These are phyloP conservation scores for Kazachstania africana DNA, from an alignment of 805 yeast species.

Conservation along the genomic window DNA sequence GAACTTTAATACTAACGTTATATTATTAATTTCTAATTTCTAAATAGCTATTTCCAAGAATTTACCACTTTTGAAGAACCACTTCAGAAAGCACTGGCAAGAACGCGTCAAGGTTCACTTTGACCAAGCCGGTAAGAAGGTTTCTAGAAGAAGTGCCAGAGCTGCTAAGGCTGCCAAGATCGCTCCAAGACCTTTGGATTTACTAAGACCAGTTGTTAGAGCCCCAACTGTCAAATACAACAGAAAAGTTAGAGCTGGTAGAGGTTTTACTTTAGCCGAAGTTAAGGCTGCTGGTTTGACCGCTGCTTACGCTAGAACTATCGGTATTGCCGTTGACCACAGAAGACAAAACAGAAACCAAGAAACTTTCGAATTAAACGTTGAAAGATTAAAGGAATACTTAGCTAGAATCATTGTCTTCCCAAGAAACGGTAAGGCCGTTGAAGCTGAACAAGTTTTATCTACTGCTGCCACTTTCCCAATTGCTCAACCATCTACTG, in stretches of 20 bases:
- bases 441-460: conserved; percentile 67
- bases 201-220: conserved; percentile 95
- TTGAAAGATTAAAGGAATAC: conserved; percentile 94
- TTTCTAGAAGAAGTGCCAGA: conserved; percentile 91
- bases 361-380: conserved; percentile 90
- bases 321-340: conserved; percentile 99
- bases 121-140: conserved; percentile 99
- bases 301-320: conserved; percentile 91
- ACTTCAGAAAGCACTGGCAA: conserved; percentile 99
- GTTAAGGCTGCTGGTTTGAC: conserved; percentile 94
- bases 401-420: conserved; percentile 89
- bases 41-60: conserved; percentile 90
- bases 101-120: conserved; percentile 98
- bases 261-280: conserved; percentile 98
- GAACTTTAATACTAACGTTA: too few species aligned
- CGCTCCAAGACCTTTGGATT: conserved; percentile 97
- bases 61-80: conserved; percentile 98
- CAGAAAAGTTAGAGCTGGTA: conserved; percentile 99
- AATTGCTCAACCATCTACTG: conserved; percentile 66
- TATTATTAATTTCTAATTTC: too few species aligned
- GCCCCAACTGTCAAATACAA: conserved; percentile 98
- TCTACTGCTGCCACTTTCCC: conserved; percentile 81
- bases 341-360: conserved; percentile 98
- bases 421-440: conserved; percentile 81
- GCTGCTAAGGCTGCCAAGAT: conserved; percentile 83